Base-by-base conservation (phyloP, 208 protist species). In the Acanthamoeba triangularis region DNA sequence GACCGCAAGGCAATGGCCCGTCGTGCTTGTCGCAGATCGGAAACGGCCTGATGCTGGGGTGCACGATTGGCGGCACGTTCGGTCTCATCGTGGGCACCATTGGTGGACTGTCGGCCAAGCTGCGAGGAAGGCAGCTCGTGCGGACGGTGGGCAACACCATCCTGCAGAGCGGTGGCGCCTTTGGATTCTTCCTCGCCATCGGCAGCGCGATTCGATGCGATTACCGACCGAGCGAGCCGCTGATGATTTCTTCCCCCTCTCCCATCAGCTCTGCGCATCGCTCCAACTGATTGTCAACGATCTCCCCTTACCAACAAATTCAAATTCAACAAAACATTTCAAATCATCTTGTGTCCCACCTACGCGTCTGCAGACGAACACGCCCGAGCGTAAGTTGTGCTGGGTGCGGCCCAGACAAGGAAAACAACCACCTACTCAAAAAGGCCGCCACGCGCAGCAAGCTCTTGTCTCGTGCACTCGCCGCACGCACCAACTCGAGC, bases 101-200 rank as follows among this genome's bases (percentile, higher is more conserved):
- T 33, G 84, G 84, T 67, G 84, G 54, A n/a, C 84, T 91, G 28
- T 49, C 54, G 33, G 49, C 44, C 84, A 91, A 91, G 61, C 61
- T 91, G 28, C 52, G 84, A 14, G 84, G 84, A 59, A 59, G 84
- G 84, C 84, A 91, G 84, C 61, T 91, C 47, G n/a, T 91, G 18
- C 84, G 61, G 20, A 67, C 61, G 30, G 84, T 91, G 41, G 84
- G 84, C 84, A 91, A 91, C 54, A 91, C 84, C 13, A 67, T 91
- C 8, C 84, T 91, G 18, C 84, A 91, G 41, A 91, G 84, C n/a
- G 84, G 54, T 67, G 84, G 84, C 37, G 84, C 61, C 84, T 91
- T 91, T 41, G 84, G 84, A 59, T 91, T 91, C 37, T 91, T 91
- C 84, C 84, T 91, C 65, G 52, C 84, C 20, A 47, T 91, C 10